phyloP scores from a whole-genome alignment of 331 rosid species.

The Quercus tomentella region DNA sequence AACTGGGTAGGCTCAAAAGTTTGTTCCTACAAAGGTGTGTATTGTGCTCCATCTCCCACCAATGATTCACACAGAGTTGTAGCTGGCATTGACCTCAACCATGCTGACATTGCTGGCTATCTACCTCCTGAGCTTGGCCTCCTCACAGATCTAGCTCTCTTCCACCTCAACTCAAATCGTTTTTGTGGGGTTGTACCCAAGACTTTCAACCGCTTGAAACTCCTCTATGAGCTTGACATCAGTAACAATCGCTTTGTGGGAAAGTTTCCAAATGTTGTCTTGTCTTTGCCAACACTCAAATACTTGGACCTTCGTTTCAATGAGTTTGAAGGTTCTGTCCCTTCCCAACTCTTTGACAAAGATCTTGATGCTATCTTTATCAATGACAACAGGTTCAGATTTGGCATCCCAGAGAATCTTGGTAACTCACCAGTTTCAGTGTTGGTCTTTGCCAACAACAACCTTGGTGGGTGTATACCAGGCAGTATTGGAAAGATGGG shows the following conservation, averaged over 20 bases:
- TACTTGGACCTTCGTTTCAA: constrained; percentile 38
- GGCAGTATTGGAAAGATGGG: constrained; percentile 39
- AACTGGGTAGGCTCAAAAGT: constrained; percentile 47
- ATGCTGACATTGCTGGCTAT: constrained; percentile 43
- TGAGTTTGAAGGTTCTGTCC: constrained; percentile 43
- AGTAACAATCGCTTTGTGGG: constrained; percentile 52
- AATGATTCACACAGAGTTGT: constrained; percentile 22
- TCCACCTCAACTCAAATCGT: constrained; percentile 51
- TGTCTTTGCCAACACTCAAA: constrained; percentile 29
- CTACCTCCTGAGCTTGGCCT: constrained; percentile 40
- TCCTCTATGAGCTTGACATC: constrained; percentile 44
- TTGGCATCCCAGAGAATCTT: constrained; percentile 36
- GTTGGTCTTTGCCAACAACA: constrained; percentile 40
- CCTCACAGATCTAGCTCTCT: constrained; percentile 43
- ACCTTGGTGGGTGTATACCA: constrained; percentile 39
- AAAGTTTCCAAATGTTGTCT: constrained; percentile 27
- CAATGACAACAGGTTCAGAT: constrained; percentile 33
- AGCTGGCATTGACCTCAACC: constrained; percentile 55
- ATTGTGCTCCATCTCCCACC: constrained; percentile 25
- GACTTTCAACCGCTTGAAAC: constrained; percentile 17
- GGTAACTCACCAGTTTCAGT: constrained; percentile 47
- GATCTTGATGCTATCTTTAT: constrained; percentile 37
- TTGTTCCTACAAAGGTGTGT: constrained; percentile 49
- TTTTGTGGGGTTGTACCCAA: constrained; percentile 48
- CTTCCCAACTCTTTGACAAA: constrained; percentile 35